Evolutionary conservation across 495 filamentous ascomycete species (phyloP).

Genomic region (Tuber umbilicatum): DNA sequence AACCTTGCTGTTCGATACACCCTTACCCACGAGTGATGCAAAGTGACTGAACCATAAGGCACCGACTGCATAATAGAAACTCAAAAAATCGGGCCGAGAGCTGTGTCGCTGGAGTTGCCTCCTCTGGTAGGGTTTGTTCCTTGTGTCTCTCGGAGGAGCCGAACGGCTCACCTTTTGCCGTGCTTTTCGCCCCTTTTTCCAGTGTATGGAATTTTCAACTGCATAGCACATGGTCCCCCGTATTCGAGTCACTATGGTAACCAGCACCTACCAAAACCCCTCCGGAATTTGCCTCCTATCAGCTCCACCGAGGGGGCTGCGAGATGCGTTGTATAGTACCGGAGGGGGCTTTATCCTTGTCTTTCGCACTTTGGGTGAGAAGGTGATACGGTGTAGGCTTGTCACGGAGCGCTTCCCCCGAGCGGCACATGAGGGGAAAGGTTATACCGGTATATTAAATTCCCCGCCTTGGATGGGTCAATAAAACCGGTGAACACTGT

Average conservation of each 20-base stretch:
- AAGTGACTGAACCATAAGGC: not conserved
- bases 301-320: not conserved
- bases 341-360: not conserved
- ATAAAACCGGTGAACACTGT: not conserved
- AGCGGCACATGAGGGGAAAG: not conserved
- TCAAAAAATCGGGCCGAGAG: not conserved
- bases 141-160: not conserved
- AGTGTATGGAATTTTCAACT: not conserved
- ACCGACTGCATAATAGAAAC: not conserved
- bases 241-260: not conserved
- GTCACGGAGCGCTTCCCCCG: not conserved
- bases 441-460: not conserved
- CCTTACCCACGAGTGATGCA: not conserved
- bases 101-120: no score
- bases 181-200: not conserved
- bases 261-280: not conserved
- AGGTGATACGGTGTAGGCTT: not conserved
- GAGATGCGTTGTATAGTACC: not conserved
- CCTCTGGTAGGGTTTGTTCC: not conserved
- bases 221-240: not conserved
- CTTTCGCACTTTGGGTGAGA: not conserved
- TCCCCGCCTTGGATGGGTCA: not conserved
- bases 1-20: not conserved
- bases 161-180: not conserved
- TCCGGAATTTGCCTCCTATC: not conserved